A percentile compares a stretch with the other conserved stretches of the same genome.
Evolutionary conservation across 805 yeast genomes (phyloP).

Genomic region (Candida parachauliodes): DNA sequence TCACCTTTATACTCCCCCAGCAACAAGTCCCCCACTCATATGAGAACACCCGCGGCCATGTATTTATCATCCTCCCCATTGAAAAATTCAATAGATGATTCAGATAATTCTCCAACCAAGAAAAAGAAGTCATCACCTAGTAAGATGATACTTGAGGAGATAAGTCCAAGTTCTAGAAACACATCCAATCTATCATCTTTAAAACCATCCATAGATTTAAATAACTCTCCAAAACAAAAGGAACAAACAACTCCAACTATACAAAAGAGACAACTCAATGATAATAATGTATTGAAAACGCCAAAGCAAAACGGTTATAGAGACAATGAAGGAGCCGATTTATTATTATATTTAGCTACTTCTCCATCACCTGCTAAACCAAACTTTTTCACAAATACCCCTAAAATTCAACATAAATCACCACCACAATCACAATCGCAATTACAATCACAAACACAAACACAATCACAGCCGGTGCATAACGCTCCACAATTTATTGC

Average conservation of each 20-base stretch:
- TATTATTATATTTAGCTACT: slow-evolving; percentile 76
- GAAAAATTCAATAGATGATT: slow-evolving; percentile 15
- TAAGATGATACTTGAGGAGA: slow-evolving; percentile 29
- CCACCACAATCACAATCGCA: slow-evolving; percentile 6
- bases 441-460: slow-evolving; percentile 1
- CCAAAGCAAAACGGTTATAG: slow-evolving; percentile 36
- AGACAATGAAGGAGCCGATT: slow-evolving; percentile 72
- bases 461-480: slow-evolving; percentile 1
- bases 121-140: slow-evolving; percentile 14
- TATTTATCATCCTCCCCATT: slow-evolving; percentile 35
- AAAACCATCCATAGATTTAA: slow-evolving; percentile 29
- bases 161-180: slow-evolving; percentile 20
- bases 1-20: slow-evolving; percentile 37
- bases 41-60: slow-evolving; percentile 31
- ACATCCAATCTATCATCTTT: slow-evolving; percentile 10
- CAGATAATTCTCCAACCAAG: slow-evolving; percentile 29
- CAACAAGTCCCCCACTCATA: slow-evolving; percentile 39
- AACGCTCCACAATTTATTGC: slow-evolving; percentile 22
- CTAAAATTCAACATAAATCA: slow-evolving; percentile 16
- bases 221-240: slow-evolving; percentile 2
- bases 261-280: slow-evolving; percentile 19
- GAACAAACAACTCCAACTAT: slow-evolving; percentile 28
- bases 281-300: slow-evolving; percentile 19
- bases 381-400: slow-evolving; percentile 25
- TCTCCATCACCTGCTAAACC: slow-evolving; percentile 69